These are phyloP conservation scores for Hymenochaete sp. DNA, from an alignment of 1,284 basidiomycete genomes.

Conservation along the genomic window DNA sequence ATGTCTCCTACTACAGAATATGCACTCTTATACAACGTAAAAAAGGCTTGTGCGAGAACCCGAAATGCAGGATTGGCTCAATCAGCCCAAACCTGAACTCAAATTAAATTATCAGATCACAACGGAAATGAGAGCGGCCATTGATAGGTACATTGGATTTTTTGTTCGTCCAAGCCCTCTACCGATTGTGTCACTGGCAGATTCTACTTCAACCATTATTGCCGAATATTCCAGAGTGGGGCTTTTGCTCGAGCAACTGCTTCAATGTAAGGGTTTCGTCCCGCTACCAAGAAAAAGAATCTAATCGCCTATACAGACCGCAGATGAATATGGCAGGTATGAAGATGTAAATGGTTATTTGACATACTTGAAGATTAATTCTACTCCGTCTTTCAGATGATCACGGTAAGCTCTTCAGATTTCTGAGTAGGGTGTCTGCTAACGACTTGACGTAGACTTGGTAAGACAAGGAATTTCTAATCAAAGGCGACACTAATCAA, in stretches of 20 bases:
- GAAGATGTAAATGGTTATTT: not conserved
- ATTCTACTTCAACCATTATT: slow-evolving; percentile 89
- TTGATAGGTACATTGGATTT: too few relatives aligned
- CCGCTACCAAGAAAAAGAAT: not conserved
- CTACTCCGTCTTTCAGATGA: slow-evolving; percentile 42
- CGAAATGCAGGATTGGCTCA: slow-evolving; percentile 78
- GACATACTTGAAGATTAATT: slow-evolving; percentile 2
- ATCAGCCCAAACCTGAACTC: slow-evolving; percentile 50
- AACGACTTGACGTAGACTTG: slow-evolving; percentile 36
- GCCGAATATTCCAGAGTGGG: slow-evolving; percentile 75
- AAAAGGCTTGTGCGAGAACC: slow-evolving; percentile 62
- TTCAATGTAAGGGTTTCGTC: slow-evolving; percentile 60
- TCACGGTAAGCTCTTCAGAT: slow-evolving; percentile 50
- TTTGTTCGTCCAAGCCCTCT: too few relatives aligned
- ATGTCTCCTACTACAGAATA: slow-evolving; percentile 7
- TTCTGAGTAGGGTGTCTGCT: slow-evolving; percentile 11
- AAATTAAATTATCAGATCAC: slow-evolving; percentile 63
- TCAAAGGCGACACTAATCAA: not conserved
- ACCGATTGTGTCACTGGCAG: slow-evolving; percentile 45
- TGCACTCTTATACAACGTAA: not conserved
- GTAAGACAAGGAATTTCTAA: slow-evolving; percentile 35
- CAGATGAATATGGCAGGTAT: slow-evolving; percentile 59
- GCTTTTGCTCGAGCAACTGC: slow-evolving; percentile 91
- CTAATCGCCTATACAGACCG: slow-evolving; percentile 31
- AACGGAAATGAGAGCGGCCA: slow-evolving; percentile 64